phyloP scores from a whole-genome alignment of 768 basidiomycete species.

The Dendrothele bispora region DNA sequence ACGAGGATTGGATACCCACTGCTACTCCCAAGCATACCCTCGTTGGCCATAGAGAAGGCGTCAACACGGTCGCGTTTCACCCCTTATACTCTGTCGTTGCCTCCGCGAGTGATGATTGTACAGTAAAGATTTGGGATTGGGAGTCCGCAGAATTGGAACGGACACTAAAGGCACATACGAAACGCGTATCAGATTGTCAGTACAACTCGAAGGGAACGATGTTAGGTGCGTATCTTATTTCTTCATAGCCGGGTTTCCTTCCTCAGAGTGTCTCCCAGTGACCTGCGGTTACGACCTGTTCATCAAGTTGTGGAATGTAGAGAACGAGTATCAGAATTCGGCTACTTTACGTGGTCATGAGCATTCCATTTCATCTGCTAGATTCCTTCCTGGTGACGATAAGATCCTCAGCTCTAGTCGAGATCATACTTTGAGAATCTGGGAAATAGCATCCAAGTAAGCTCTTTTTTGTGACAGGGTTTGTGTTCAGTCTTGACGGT shows the following conservation, averaged over 20 bases:
- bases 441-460: conserved; percentile 68
- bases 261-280: too few species aligned
- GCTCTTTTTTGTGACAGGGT: conserved; percentile 16
- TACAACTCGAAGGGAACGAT: conserved; percentile 65
- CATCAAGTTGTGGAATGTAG: conserved; percentile 42
- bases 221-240: conserved; percentile 62
- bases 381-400: conserved; percentile 70
- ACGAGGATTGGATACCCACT: conserved; percentile 55
- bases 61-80: conserved; percentile 66
- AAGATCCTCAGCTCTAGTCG: conserved; percentile 67
- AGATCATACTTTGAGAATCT: conserved; percentile 66
- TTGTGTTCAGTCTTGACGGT: neutral
- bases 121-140: conserved; percentile 80
- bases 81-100: conserved; percentile 68
- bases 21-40: conserved; percentile 44
- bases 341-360: conserved; percentile 61
- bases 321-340: conserved; percentile 25
- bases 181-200: conserved; percentile 66
- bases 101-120: conserved; percentile 67
- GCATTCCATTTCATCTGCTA: conserved; percentile 67
- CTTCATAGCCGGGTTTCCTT: too few species aligned
- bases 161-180: conserved; percentile 75
- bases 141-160: conserved; percentile 75
- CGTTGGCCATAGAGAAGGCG: conserved; percentile 53
- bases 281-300: conserved; percentile 25